Conservation (phyloP, 78 protist species). For the Speleostelium caveatum region DNA sequence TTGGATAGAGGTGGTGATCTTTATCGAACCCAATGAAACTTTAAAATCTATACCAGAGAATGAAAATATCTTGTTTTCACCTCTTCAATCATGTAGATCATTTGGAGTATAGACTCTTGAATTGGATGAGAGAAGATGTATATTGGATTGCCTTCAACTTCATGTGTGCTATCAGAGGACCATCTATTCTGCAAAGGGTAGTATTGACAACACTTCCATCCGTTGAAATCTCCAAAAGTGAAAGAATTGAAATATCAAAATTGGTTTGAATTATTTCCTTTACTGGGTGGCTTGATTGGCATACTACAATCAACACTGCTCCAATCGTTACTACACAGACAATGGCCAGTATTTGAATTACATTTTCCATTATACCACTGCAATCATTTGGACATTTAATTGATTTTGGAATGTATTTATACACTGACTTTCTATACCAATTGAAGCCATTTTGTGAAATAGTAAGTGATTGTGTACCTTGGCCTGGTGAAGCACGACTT, state of each 20-base stretch:
- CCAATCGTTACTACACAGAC: background rate
- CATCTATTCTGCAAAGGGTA: no score
- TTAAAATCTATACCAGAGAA: conserved; percentile 10
- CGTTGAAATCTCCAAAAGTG: background rate
- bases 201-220: no score
- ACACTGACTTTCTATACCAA: background rate
- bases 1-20: background rate
- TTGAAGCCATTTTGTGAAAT: background rate
- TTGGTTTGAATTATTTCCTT: background rate
- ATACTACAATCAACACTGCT: background rate
- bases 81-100: conserved; percentile 3
- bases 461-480: background rate
- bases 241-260: background rate
- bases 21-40: background rate
- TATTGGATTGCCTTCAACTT: background rate
- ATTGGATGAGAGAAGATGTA: background rate
- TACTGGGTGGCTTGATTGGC: background rate
- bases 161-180: no score
- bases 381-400: conserved; percentile 2
- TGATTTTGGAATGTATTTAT: no score
- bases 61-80: background rate
- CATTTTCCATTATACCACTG: background rate
- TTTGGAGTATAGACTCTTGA: background rate
- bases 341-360: background rate
- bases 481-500: background rate